Evolutionary conservation across 2,329 filamentous ascomycete genomes (phyloP).

Genomic region (Colletotrichum phormii): DNA sequence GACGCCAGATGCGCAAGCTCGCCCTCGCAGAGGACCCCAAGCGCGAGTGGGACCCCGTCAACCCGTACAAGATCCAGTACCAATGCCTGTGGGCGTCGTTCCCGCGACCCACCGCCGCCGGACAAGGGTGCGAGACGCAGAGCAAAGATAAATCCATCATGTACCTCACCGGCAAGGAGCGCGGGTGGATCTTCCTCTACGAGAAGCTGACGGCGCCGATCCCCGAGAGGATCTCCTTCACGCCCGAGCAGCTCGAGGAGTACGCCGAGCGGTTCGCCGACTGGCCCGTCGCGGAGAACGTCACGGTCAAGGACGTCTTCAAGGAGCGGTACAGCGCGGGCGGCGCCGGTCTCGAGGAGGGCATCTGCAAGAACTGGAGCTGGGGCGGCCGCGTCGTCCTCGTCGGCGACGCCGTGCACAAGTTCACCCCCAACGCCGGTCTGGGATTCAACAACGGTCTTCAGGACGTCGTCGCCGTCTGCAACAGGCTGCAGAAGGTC

Average conservation of each 20-base stretch:
- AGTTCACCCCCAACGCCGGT: constrained; percentile 50
- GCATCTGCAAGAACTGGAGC: constrained; percentile 49
- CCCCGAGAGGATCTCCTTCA: constrained; percentile 41
- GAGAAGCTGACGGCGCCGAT: constrained; percentile 44
- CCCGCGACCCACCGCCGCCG: constrained; percentile 39
- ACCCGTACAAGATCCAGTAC: constrained; percentile 43
- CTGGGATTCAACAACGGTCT: constrained; percentile 50
- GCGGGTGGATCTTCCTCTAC: constrained; percentile 48
- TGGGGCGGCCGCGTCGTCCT: constrained; percentile 49
- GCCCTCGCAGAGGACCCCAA: constrained; percentile 38
- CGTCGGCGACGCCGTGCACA: constrained; percentile 51
- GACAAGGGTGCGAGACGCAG: constrained; percentile 47
- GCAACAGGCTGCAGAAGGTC: constrained; percentile 41
- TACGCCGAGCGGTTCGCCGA: constrained; percentile 43
- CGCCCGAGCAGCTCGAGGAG: constrained; percentile 41
- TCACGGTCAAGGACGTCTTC: constrained; percentile 48
- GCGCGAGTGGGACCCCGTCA: constrained; percentile 23
- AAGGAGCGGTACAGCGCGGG: constrained; percentile 40
- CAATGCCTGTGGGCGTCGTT: constrained; percentile 49
- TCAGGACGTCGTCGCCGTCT: constrained; percentile 45
- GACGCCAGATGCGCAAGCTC: constrained; percentile 47
- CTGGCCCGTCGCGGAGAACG: constrained; percentile 39
- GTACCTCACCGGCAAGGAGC: constrained; percentile 44
- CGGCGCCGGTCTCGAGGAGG: constrained; percentile 51
- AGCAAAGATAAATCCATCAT: constrained; percentile 42